Conservation (phyloP, 768 basidiomycete genomes). For the Russula sp. region DNA sequence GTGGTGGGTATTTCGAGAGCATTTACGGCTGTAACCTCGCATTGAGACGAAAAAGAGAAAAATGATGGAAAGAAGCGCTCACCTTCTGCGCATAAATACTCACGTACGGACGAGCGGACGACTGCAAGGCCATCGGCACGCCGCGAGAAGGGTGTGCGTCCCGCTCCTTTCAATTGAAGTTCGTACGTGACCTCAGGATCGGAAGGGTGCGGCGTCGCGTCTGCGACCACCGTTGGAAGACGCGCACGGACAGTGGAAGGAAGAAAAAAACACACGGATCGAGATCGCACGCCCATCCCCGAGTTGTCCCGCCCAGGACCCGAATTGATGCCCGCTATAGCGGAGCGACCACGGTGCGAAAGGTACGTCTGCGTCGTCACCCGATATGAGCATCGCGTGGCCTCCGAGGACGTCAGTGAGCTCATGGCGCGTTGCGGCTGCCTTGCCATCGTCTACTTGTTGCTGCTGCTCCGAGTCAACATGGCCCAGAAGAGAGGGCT, state of each 20-base stretch:
- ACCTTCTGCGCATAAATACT: slow-evolving; percentile 93
- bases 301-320: slow-evolving; percentile 86
- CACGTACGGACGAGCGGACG: slow-evolving; percentile 87
- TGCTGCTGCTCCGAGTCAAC: slow-evolving; percentile 27
- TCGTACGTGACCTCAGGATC: slow-evolving; percentile 57
- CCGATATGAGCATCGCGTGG: slow-evolving; percentile 57
- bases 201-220: slow-evolving; percentile 67
- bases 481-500: slow-evolving; percentile 40
- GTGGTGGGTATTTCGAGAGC: slow-evolving; percentile 86
- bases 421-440: slow-evolving; percentile 49
- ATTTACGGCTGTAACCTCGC: slow-evolving; percentile 43
- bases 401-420: slow-evolving; percentile 80
- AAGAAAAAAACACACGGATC: slow-evolving; percentile 41
- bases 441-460: slow-evolving; percentile 26
- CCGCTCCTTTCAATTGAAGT: slow-evolving; percentile 91
- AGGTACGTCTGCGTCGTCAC: slow-evolving; percentile 28
- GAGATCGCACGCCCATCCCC: slow-evolving; percentile 96
- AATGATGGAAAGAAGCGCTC: slow-evolving; percentile 16
- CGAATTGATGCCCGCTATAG: slow-evolving; percentile 91
- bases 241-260: neutral
- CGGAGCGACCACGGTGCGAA: slow-evolving; percentile 72
- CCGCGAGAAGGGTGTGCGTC: slow-evolving; percentile 90
- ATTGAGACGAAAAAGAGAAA: neutral
- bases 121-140: slow-evolving; percentile 93
- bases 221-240: slow-evolving; percentile 30